Evolutionary conservation across 768 basidiomycete species (phyloP).

Genomic region (Pisolithus albus): DNA sequence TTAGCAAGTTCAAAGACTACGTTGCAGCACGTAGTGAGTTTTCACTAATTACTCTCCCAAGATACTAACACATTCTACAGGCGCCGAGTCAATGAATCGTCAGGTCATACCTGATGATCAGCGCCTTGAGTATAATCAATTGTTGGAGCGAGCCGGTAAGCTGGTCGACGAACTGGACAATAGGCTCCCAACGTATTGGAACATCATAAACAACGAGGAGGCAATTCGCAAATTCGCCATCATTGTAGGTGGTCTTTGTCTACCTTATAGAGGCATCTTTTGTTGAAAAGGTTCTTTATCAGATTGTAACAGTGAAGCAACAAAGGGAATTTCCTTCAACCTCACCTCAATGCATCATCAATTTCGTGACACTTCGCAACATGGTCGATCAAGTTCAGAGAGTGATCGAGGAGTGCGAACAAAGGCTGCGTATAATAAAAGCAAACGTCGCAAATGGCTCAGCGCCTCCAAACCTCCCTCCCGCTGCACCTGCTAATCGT

Average conservation of each 20-base stretch:
- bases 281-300: constrained; percentile 6
- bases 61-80: constrained; percentile 15
- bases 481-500: constrained; percentile 10
- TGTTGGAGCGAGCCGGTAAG: constrained; percentile 45
- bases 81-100: constrained; percentile 27
- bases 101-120: constrained; percentile 44
- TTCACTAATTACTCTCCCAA: constrained; percentile 6
- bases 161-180: constrained; percentile 42
- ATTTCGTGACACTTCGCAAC: constrained; percentile 32
- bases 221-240: constrained; percentile 42
- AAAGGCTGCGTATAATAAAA: constrained; percentile 22
- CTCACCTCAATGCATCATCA: constrained; percentile 29
- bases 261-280: constrained; percentile 8
- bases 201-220: constrained; percentile 43
- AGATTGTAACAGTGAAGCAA: constrained; percentile 41
- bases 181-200: constrained; percentile 41
- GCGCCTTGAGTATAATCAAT: constrained; percentile 42
- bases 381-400: constrained; percentile 40
- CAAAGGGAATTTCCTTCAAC: constrained; percentile 21
- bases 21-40: constrained; percentile 28
- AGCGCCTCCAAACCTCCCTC: constrained; percentile 1
- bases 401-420: constrained; percentile 35
- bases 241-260: constrained; percentile 41
- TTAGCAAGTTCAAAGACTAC: constrained; percentile 28
- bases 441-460: constrained; percentile 5